Base-by-base conservation (phyloP, 202 grass and related monocot genomes). In the Setaria italica region DNA sequence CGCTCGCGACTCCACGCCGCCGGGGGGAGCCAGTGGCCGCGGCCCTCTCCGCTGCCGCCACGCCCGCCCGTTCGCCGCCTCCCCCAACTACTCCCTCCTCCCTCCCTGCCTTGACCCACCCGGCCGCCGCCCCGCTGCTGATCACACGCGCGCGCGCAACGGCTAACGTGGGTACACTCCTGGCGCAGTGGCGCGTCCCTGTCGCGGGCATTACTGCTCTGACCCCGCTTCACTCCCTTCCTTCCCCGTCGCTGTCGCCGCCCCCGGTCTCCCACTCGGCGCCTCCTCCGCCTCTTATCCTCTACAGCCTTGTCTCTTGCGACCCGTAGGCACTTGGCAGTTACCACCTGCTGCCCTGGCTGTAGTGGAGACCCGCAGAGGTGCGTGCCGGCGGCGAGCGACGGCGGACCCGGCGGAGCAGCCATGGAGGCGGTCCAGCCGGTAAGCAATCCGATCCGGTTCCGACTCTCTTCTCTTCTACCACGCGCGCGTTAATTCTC, bases 361-460 rank as follows among this genome's bases (percentile, higher is more conserved):
- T 12, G 80, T 33, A 1, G 74, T 21, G 79, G 51, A 33, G 72
- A 56, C 56, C 70, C 55, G 70, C 55, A 46, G 85, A 46, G 59
- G 62, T 63, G 13, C 51, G 39, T 41, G 70, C 48, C 10, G 56
- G 56, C 63, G 63, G 54, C 30, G 57, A 62, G 39, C 32, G 42
- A 41, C 39, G 41, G 43, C 43, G 51, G 16, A 55, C 51, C 19
- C 11, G 41, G 7, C 15, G 1, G 66, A 54, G 65, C 37, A 42
- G 35, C 74, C 80, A 90, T 90, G 89, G 85, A 90, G 62, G 60
- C 80, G 51, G n/a, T 62, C 33, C 85, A 39, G 75, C 62, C 53
- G 1, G 80, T 74, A 60, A 80, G 69, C 69, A 34, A 75, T 80
- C 68, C 37, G 72, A 21, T 54, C 53, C 46, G 80, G 25, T 50